Conservation (phyloP, 768 basidiomycete species). For the Leccinellum albellum region DNA sequence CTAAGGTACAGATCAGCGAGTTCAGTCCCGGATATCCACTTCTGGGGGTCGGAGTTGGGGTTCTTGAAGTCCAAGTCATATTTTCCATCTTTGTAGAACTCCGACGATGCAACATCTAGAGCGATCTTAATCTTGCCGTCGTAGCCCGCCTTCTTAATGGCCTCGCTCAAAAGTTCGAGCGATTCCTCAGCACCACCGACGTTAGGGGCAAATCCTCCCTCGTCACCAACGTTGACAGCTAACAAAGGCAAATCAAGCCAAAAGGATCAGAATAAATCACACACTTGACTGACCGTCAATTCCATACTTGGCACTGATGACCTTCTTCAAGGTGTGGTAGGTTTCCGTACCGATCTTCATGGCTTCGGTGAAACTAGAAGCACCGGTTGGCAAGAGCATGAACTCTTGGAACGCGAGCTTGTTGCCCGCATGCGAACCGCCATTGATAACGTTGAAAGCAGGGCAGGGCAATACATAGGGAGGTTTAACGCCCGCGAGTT, state of each 20-base stretch:
- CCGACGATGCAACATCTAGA: slow-evolving; percentile 97
- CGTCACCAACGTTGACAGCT: slow-evolving; percentile 99
- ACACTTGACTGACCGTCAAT: slow-evolving; percentile 74
- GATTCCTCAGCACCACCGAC: slow-evolving; percentile 96
- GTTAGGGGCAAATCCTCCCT: slow-evolving; percentile 99
- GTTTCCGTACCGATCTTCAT: slow-evolving; percentile 99
- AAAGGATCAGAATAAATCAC: not conserved
- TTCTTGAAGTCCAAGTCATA: slow-evolving; percentile 99
- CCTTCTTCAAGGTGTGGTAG: slow-evolving; percentile 97
- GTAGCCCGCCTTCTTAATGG: slow-evolving; percentile 97
- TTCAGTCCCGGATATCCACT: slow-evolving; percentile 91
- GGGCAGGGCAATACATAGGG: slow-evolving; percentile 92
- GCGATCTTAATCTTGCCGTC: slow-evolving; percentile 99
- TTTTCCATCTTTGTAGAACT: slow-evolving; percentile 99
- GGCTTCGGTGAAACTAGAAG: slow-evolving; percentile 87
- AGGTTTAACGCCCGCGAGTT: slow-evolving; percentile 91
- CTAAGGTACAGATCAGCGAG: slow-evolving; percentile 89
- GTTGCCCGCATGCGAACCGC: slow-evolving; percentile 99
- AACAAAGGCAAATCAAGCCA: slow-evolving; percentile 5
- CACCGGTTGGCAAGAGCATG: slow-evolving; percentile 97
- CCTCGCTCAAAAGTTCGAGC: slow-evolving; percentile 90
- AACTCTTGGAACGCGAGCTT: slow-evolving; percentile 99
- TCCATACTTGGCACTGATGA: slow-evolving; percentile 98
- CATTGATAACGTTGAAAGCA: slow-evolving; percentile 99
- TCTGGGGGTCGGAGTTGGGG: slow-evolving; percentile 96